A percentile compares a stretch with the other conserved stretches of the same genome.
phyloP scores from a whole-genome alignment of 2,329 filamentous ascomycete genomes.

The Aureobasidium zeae region DNA sequence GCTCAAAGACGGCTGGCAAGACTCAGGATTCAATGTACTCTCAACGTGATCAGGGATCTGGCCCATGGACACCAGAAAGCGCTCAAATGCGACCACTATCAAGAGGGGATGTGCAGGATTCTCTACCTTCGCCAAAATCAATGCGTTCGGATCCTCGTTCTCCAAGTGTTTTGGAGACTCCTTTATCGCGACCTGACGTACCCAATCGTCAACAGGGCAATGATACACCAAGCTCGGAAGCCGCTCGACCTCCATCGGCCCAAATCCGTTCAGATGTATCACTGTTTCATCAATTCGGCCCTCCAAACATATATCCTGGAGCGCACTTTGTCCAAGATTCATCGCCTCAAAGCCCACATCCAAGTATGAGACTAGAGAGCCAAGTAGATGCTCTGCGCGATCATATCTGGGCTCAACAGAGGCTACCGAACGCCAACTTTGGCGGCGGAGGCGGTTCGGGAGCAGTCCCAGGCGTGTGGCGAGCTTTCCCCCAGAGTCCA shows the following conservation, averaged over 20 bases:
- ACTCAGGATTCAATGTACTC: no score
- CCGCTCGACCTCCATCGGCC: constrained; percentile 10
- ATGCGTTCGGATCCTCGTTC: constrained; percentile 24
- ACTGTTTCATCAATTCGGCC: constrained; percentile 2
- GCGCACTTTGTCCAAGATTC: constrained; percentile 12
- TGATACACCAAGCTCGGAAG: constrained; percentile 24
- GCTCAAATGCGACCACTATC: not conserved
- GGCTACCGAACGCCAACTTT: not conserved
- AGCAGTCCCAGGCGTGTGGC: no score
- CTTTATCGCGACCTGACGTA: constrained; percentile 26
- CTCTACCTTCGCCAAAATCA: constrained; percentile 21
- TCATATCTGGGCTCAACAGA: constrained; percentile 1
- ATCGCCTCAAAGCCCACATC: constrained; percentile 17
- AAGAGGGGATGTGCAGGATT: constrained; percentile 18
- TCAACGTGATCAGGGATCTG: not conserved
- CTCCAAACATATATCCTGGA: not conserved
- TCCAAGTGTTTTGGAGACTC: constrained; percentile 25
- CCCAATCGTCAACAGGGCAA: constrained; percentile 25
- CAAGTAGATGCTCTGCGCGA: constrained; percentile 7
- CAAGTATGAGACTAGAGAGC: not conserved
- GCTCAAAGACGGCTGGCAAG: no score
- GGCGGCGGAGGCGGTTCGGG: no score
- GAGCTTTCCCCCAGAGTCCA: constrained; percentile 17
- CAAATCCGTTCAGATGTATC: constrained; percentile 8
- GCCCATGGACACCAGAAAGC: not conserved